Percentiles rank a stretch among this genome's conserved stretches.
phyloP scores from a whole-genome alignment of 805 yeast genomes.

The Torulaspora quercuum region DNA sequence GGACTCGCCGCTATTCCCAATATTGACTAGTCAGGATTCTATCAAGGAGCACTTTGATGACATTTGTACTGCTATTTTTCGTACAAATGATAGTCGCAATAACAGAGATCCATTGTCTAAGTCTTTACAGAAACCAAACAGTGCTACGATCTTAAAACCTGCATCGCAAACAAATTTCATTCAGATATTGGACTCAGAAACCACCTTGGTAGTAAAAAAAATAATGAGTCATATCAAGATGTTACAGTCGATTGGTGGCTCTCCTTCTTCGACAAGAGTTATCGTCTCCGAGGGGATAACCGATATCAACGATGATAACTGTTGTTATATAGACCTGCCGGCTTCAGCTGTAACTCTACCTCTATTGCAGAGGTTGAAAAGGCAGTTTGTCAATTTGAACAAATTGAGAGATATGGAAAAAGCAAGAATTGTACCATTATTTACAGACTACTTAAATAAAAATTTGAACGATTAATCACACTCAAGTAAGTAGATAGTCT shows the following conservation, averaged over 20 bases:
- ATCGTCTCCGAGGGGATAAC: constrained; percentile 40
- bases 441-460: constrained; percentile 72
- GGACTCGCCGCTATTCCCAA: constrained; percentile 87
- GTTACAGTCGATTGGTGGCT: constrained; percentile 42
- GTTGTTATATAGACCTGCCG: constrained; percentile 59
- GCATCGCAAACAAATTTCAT: constrained; percentile 73
- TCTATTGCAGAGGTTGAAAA: constrained; percentile 74
- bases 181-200: constrained; percentile 70
- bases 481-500: constrained; percentile 5
- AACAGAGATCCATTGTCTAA: constrained; percentile 46
- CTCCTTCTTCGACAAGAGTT: constrained; percentile 46
- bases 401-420: constrained; percentile 71
- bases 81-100: constrained; percentile 20
- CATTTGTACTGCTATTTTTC: constrained; percentile 59
- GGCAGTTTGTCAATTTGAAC: constrained; percentile 80
- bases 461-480: constrained; percentile 44
- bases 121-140: constrained; percentile 67
- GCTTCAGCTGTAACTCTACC: constrained; percentile 59
- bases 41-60: constrained; percentile 56
- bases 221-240: constrained; percentile 49
- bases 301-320: constrained; percentile 39
- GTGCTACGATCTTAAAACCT: constrained; percentile 78
- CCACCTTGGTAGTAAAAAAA: constrained; percentile 60
- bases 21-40: constrained; percentile 44
- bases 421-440: constrained; percentile 64